Percentiles rank a stretch among this genome's conserved stretches.
These are phyloP conservation scores for Zymoseptoria crescenta DNA, from an alignment of 2,329 filamentous ascomycete species.

Conservation along the genomic window DNA sequence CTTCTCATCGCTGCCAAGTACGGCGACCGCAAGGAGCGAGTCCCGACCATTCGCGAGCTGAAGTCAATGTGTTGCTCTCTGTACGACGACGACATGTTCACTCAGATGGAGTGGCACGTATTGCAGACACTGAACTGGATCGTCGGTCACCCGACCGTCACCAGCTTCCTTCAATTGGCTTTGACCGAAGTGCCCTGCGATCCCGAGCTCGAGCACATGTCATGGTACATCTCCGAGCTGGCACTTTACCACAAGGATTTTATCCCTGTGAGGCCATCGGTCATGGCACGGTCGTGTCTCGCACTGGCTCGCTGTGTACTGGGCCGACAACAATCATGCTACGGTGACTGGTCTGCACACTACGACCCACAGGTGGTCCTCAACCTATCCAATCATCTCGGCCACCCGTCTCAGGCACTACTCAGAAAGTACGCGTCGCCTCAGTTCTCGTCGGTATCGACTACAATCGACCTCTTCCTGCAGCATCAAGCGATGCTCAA, in stretches of 20 bases:
- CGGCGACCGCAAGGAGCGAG: slow-evolving; percentile 94
- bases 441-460: slow-evolving; percentile 57
- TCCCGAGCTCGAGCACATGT: slow-evolving; percentile 87
- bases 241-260: slow-evolving; percentile 96
- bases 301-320: slow-evolving; percentile 82
- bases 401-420: slow-evolving; percentile 59
- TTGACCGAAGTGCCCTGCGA: slow-evolving; percentile 68
- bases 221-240: slow-evolving; percentile 88
- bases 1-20: slow-evolving; percentile 97
- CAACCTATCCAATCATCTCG: slow-evolving; percentile 56
- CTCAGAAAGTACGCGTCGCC: slow-evolving; percentile 61
- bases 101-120: slow-evolving; percentile 99
- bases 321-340: slow-evolving; percentile 63
- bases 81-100: slow-evolving; percentile 99
- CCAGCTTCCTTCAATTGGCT: slow-evolving; percentile 84
- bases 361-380: slow-evolving; percentile 61
- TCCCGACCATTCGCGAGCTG: slow-evolving; percentile 93
- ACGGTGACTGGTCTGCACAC: slow-evolving; percentile 65
- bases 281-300: slow-evolving; percentile 80
- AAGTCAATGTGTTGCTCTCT: slow-evolving; percentile 99
- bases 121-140: slow-evolving; percentile 95
- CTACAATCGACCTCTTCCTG: slow-evolving; percentile 59
- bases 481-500: slow-evolving; percentile 45
- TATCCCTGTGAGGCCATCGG: slow-evolving; percentile 82
- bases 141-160: slow-evolving; percentile 90